phyloP scores from a whole-genome alignment of 2,329 filamentous ascomycete species.

The Neospermospora avenae region DNA sequence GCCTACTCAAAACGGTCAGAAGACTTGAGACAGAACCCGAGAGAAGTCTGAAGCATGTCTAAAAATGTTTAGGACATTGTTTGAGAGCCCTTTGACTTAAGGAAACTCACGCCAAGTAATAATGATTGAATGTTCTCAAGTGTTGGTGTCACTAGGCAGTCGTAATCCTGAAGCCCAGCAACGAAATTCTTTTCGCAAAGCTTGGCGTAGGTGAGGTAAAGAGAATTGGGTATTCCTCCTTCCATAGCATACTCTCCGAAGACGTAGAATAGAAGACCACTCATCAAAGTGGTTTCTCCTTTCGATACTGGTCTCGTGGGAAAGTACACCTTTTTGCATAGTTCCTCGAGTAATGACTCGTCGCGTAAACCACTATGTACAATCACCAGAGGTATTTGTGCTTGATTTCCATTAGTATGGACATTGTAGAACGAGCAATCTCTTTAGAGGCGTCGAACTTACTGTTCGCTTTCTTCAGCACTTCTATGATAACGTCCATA shows the following conservation, averaged over 20 bases:
- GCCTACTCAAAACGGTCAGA: not conserved
- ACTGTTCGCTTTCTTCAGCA: slow-evolving; percentile 9
- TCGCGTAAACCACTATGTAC: slow-evolving; percentile 16
- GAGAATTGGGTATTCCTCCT: slow-evolving; percentile 2
- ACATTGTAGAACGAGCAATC: not conserved
- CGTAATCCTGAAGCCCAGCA: slow-evolving; percentile 14
- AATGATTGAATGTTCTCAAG: slow-evolving; percentile 16
- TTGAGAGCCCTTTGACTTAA: no score
- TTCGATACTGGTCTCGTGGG: slow-evolving; percentile 14
- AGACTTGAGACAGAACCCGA: not conserved
- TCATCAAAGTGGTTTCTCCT: slow-evolving; percentile 13
- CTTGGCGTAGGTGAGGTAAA: slow-evolving; percentile 12
- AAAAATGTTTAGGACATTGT: no score
- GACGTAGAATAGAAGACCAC: slow-evolving; percentile 17
- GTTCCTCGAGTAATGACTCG: slow-evolving; percentile 14
- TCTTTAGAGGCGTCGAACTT: not conserved
- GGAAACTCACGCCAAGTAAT: slow-evolving; percentile 19
- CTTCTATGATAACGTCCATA: slow-evolving; percentile 10
- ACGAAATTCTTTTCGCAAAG: slow-evolving; percentile 20
- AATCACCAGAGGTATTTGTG: slow-evolving; percentile 11
- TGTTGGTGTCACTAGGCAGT: slow-evolving; percentile 13
- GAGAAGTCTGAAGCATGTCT: no score
- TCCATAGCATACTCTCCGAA: slow-evolving; percentile 10
- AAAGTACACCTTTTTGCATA: slow-evolving; percentile 21
- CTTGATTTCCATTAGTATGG: slow-evolving; percentile 3